Evolutionary conservation across 768 basidiomycete species (phyloP).

Genomic region (Phaffia tasmanica): DNA sequence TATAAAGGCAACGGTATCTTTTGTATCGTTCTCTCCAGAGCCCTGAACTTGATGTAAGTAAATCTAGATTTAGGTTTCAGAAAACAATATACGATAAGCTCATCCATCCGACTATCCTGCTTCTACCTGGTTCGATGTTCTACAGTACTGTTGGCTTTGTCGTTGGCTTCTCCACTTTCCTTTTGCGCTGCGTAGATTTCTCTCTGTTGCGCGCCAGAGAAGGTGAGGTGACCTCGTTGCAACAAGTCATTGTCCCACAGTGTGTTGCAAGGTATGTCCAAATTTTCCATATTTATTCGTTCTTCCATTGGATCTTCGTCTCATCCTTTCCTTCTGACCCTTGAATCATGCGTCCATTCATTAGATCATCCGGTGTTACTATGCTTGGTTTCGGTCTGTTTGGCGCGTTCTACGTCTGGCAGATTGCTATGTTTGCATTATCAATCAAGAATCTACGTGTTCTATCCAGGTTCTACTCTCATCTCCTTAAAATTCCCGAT

Average conservation of each 20-base stretch:
- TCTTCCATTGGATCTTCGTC: background rate
- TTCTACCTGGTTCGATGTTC: slow-evolving; percentile 18
- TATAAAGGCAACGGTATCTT: slow-evolving; percentile 96
- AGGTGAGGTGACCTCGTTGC: slow-evolving; percentile 45
- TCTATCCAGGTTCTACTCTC: slow-evolving; percentile 92
- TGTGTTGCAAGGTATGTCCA: slow-evolving; percentile 68
- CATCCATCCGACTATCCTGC: slow-evolving; percentile 9
- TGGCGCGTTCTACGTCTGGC: slow-evolving; percentile 77
- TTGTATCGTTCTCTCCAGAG: slow-evolving; percentile 78
- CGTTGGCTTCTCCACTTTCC: slow-evolving; percentile 93
- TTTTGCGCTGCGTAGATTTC: slow-evolving; percentile 91
- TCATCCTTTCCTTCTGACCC: slow-evolving; percentile 21
- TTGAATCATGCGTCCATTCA: background rate
- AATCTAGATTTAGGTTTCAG: background rate
- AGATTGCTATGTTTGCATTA: slow-evolving; percentile 65
- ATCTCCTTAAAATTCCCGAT: slow-evolving; percentile 87
- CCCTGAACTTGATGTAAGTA: slow-evolving; percentile 87
- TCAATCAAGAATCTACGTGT: slow-evolving; percentile 69
- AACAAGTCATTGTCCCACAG: slow-evolving; percentile 66
- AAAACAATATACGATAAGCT: slow-evolving; percentile 21
- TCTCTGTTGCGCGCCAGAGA: slow-evolving; percentile 55
- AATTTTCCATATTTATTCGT: background rate
- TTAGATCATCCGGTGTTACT: slow-evolving; percentile 72
- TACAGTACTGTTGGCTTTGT: slow-evolving; percentile 91
- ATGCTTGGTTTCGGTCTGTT: slow-evolving; percentile 75